phyloP scores from a whole-genome alignment of 495 filamentous ascomycete species.

The Annulohypoxylon maeteangense region DNA sequence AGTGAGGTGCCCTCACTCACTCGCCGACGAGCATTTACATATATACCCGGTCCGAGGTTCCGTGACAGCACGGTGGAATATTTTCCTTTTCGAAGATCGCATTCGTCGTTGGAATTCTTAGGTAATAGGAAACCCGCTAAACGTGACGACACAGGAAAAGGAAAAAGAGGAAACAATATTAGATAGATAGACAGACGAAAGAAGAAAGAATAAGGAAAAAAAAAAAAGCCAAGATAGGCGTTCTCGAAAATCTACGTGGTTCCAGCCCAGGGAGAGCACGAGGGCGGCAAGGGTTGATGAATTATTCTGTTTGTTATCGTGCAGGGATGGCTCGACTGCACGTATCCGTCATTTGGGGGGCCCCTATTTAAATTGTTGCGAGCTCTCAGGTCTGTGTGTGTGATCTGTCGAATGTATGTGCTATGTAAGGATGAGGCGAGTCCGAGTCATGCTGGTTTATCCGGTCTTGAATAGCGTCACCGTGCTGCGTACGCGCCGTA shows the following conservation, averaged over 20 bases:
- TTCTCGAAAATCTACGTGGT: conserved; percentile 7
- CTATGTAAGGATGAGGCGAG: conserved; percentile 23
- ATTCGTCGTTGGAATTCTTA: neutral
- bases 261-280: conserved; percentile 13
- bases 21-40: conserved; percentile 16
- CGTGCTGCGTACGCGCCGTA: conserved; percentile 4
- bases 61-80: neutral
- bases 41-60: conserved; percentile 10
- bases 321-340: conserved; percentile 20
- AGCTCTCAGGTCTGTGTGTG: conserved; percentile 14
- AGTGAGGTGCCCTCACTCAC: conserved; percentile 22
- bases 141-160: neutral
- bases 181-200: neutral
- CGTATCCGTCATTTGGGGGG: conserved; percentile 28
- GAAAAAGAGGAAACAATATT: neutral
- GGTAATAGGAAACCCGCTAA: conserved; percentile 3
- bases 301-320: conserved; percentile 22
- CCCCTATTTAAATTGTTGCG: conserved; percentile 16
- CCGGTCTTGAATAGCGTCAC: conserved; percentile 1
- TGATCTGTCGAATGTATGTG: conserved; percentile 8
- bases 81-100: neutral
- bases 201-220: neutral
- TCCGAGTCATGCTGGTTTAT: neutral
- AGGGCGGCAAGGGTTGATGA: conserved; percentile 20
- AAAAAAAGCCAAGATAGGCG: conserved; percentile 1